phyloP scores from a whole-genome alignment of 78 protist genomes.

The Speleostelium caveatum region DNA sequence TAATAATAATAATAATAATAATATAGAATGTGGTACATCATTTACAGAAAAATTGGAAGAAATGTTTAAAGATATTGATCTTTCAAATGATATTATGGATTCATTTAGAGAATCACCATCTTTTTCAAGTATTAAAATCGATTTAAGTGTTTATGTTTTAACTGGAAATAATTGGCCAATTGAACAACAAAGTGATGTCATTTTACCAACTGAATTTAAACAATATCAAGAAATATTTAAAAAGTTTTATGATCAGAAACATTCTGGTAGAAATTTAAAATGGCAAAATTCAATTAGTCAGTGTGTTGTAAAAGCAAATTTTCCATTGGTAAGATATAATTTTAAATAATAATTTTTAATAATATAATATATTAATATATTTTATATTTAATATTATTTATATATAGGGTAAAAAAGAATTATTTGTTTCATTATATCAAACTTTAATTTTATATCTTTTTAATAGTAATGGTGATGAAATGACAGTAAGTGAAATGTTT shows the following conservation, averaged over 20 bases:
- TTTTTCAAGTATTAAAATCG: slow-evolving; percentile 4
- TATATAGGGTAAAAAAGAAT: slow-evolving; percentile 87
- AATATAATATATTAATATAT: neutral
- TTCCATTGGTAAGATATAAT: neutral
- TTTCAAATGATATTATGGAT: slow-evolving; percentile 79
- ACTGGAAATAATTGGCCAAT: slow-evolving; percentile 94
- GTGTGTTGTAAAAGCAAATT: slow-evolving; percentile 79
- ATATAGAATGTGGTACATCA: slow-evolving; percentile 95
- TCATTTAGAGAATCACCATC: slow-evolving; percentile 30
- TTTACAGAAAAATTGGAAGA: slow-evolving; percentile 96
- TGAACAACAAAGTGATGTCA: slow-evolving; percentile 47
- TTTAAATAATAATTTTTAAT: no score
- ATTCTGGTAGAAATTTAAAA: slow-evolving; percentile 78
- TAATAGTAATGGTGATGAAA: slow-evolving; percentile 73
- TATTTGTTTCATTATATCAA: slow-evolving; percentile 90
- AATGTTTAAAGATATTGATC: slow-evolving; percentile 96
- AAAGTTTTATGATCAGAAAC: slow-evolving; percentile 86
- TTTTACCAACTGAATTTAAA: slow-evolving; percentile 77
- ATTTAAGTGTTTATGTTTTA: slow-evolving; percentile 90
- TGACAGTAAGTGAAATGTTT: slow-evolving; percentile 64
- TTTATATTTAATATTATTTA: neutral
- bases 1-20: no score
- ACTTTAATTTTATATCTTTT: slow-evolving; percentile 88
- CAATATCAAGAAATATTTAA: slow-evolving; percentile 83
- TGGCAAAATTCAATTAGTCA: slow-evolving; percentile 91